Percentiles rank a stretch among this genome's conserved stretches.
Conservation (phyloP, 768 basidiomycete species). For the Punctularia strigosozonata region DNA sequence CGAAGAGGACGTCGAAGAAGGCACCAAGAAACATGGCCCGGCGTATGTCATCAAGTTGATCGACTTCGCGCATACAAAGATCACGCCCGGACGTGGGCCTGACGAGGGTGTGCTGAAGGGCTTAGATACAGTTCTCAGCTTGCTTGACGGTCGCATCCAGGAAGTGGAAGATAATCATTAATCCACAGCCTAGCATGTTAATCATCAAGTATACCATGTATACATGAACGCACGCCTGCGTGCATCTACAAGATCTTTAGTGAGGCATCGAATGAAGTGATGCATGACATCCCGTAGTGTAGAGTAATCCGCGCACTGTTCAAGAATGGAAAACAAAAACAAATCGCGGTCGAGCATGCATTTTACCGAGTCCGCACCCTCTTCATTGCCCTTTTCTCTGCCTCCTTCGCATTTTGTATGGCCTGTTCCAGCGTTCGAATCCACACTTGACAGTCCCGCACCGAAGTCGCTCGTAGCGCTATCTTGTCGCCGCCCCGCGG, state of each 20-base stretch:
- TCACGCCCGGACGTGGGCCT: constrained; percentile 58
- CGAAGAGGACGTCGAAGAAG: constrained; percentile 13
- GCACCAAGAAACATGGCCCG: constrained; percentile 22
- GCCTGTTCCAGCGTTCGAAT: constrained; percentile 32
- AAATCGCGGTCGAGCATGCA: too few relatives aligned
- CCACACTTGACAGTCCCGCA: constrained; percentile 49
- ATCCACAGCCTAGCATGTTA: too few relatives aligned
- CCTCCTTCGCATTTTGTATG: constrained; percentile 29
- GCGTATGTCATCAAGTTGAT: constrained; percentile 69
- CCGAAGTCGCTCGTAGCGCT: constrained; percentile 40
- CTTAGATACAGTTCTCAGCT: constrained; percentile 45
- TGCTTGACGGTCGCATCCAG: constrained; percentile 48
- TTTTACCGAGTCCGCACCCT: neutral
- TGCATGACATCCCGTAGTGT: too few relatives aligned
- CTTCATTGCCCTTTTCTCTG: constrained; percentile 25
- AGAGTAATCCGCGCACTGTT: too few relatives aligned
- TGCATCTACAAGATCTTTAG: too few relatives aligned
- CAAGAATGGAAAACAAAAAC: too few relatives aligned
- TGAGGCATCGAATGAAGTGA: too few relatives aligned
- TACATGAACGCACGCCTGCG: too few relatives aligned
- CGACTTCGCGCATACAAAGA: constrained; percentile 85
- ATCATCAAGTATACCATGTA: too few relatives aligned
- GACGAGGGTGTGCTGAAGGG: constrained; percentile 74
- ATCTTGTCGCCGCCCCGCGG: constrained; percentile 68
- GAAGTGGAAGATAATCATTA: too few relatives aligned